Base-by-base conservation (phyloP, 75 land plant genomes). In the Selaginella tamariscina region DNA sequence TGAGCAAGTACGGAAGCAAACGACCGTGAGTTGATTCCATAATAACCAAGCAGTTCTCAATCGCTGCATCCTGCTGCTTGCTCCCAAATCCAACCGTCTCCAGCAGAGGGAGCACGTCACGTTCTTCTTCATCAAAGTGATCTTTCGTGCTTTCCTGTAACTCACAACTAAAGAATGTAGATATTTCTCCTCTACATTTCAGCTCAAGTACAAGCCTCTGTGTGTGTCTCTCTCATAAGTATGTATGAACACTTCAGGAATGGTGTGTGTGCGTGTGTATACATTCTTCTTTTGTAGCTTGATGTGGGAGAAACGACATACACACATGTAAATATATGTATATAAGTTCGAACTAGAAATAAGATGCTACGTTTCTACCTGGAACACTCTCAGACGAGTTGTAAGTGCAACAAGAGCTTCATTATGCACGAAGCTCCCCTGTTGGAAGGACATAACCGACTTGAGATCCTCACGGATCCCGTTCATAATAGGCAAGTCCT, bases 51-150 rank as follows among this genome's bases (percentile, higher is more conserved):
- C 79, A 73, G 32, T 75, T 72, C 13, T 32, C 79, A 39, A 85
- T 2, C 71, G 79, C 56, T n/a, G 56, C 56, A 56, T 77, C 71
- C 56, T 84, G 82, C 56, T 81, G 77, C 59, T 69, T 71, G 44
- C 30, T 78, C 28, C 76, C 77, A 60, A 78, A 28, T n/a, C 77
- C 85, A 9, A 76, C 81, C 0, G 82, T 81, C 56, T 83, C 84
- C 56, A 90, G 75, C 68, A 83, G 66, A 18, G 92, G 88, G 32
- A 90, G 80, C 11, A 87, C 72, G 32, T 83, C 75, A 30, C 32
- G 69, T 70, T 90, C 96, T 72, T 90, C 96, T 56, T 84, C 92
- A 39, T 77, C 32, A 72, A 87, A 88, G 55, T 90, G 96, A 29
- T 88, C 78, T 65, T 70, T 75, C 39, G 70, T 81, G 71, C 87